Evolutionary conservation across 768 basidiomycete genomes (phyloP), one percentile per base, ranked within the genome.

Genomic region (Fomitopsis serialis): DNA sequence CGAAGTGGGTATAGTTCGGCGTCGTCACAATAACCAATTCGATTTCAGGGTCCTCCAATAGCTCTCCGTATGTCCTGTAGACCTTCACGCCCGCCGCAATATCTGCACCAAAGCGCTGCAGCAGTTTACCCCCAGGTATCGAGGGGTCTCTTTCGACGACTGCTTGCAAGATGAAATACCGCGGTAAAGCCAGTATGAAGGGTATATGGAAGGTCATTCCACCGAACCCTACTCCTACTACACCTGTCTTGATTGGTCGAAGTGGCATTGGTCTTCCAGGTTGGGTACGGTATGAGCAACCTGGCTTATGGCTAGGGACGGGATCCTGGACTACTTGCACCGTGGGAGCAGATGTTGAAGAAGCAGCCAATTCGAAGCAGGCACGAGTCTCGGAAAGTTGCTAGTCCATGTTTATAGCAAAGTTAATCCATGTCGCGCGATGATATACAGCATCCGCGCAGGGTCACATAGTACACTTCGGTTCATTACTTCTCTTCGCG

Each of bases 141-240:
- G 72, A 64, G 0, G 89, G 87, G 60, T 82, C 84, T 48, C 89
- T 78, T 65, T 90, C 84, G 54, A 91, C 73, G 48, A 92, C 84
- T 13, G 88, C 78, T 58, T 84, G 76, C 32, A 92, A 78, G 8
- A 70, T 78, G 73, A 90, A 92, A 45, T 81, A 68, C 23, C 85
- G 72, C 0, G 89, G 84, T 19, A 87, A 74, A 2, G 87, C 81
- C 50, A 85, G 78, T 52, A 94, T 70, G 67, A 92, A 87, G 0
- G 92, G 91, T 52, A 85, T 61, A 66, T 94, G 92, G 70, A 94
- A 92, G 2, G 86, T 87, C 36, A 85, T 71, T 32, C 85, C 85
- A n/a, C 84, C 77, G 54, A 92, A 80, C 40, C 90, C 91, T 29
- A 87, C 82, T 17, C 89, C 89, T 1, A 91, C 72, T 5, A 89